These are phyloP conservation scores for Teratosphaeriaceae sp. DNA, from an alignment of 2,329 filamentous ascomycete species.

Conservation along the genomic window DNA sequence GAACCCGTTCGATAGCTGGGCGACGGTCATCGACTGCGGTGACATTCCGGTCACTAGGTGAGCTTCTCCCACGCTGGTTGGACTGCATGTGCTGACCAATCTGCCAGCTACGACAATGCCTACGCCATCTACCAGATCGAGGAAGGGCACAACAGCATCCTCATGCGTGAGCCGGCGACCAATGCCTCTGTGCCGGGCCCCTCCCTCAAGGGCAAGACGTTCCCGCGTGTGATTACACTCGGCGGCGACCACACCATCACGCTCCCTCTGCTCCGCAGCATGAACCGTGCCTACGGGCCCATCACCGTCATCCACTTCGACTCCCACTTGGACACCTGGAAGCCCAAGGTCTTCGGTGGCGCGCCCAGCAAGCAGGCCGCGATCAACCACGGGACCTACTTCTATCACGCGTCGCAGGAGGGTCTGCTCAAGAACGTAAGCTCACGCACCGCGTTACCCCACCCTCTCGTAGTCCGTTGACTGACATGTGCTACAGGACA, in stretches of 20 bases:
- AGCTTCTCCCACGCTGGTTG: neutral
- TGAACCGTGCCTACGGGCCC: slow-evolving; percentile 60
- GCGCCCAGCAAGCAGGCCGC: slow-evolving; percentile 67
- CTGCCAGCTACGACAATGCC: slow-evolving; percentile 65
- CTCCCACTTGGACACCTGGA: slow-evolving; percentile 60
- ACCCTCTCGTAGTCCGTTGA: neutral
- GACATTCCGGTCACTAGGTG: slow-evolving; percentile 13
- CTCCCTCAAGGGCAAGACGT: slow-evolving; percentile 64
- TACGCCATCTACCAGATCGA: slow-evolving; percentile 81
- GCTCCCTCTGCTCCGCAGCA: slow-evolving; percentile 48
- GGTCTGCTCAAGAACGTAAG: slow-evolving; percentile 61
- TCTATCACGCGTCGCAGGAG: slow-evolving; percentile 74
- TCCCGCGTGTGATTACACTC: slow-evolving; percentile 75
- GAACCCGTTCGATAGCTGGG: slow-evolving; percentile 77
- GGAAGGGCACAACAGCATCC: slow-evolving; percentile 70
- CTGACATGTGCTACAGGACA: slow-evolving; percentile 46
- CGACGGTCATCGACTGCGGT: slow-evolving; percentile 73
- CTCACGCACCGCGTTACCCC: neutral
- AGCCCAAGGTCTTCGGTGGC: slow-evolving; percentile 80
- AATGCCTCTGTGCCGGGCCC: slow-evolving; percentile 61
- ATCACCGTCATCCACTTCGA: slow-evolving; percentile 60
- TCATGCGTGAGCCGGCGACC: slow-evolving; percentile 64
- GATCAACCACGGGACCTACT: slow-evolving; percentile 83
- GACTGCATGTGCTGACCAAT: neutral
- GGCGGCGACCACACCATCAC: slow-evolving; percentile 58